Percentiles rank a stretch among this genome's conserved stretches.
phyloP scores from a whole-genome alignment of 768 basidiomycete genomes.

The Tylopilus rubrobrunneus region DNA sequence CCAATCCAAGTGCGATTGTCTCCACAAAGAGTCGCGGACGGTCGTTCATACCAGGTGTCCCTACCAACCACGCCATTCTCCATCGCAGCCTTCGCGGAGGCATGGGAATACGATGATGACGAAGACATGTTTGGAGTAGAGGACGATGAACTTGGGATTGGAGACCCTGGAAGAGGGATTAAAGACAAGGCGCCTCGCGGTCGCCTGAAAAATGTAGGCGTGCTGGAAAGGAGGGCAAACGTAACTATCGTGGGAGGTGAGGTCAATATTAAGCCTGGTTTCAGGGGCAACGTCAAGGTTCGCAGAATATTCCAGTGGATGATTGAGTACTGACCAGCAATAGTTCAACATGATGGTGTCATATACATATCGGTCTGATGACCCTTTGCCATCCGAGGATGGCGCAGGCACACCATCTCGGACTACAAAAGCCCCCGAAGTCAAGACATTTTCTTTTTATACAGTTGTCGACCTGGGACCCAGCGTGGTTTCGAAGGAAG shows the following conservation, averaged over 20 bases:
- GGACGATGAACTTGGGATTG: constrained; percentile 35
- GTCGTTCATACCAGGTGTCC: constrained; percentile 62
- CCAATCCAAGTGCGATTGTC: constrained; percentile 89
- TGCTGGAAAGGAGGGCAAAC: constrained; percentile 88
- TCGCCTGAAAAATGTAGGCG: constrained; percentile 61
- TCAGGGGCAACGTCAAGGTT: constrained; percentile 76
- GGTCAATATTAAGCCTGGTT: constrained; percentile 79
- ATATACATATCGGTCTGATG: constrained; percentile 92
- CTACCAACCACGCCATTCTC: constrained; percentile 77
- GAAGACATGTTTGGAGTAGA: constrained; percentile 70
- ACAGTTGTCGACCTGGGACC: constrained; percentile 76
- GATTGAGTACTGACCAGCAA: constrained; percentile 1
- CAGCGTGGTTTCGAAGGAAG: constrained; percentile 61
- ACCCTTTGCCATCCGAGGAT: constrained; percentile 63
- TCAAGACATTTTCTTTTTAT: constrained; percentile 89
- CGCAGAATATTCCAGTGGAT: constrained; percentile 38
- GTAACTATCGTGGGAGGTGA: constrained; percentile 86
- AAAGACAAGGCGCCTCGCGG: constrained; percentile 45
- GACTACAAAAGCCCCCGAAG: constrained; percentile 56
- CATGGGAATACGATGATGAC: constrained; percentile 97
- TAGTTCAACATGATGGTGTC: constrained; percentile 94
- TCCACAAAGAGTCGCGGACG: constrained; percentile 55
- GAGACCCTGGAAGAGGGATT: constrained; percentile 36
- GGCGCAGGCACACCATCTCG: constrained; percentile 46
- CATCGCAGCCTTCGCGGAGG: constrained; percentile 89